Percentiles rank a stretch among this genome's conserved stretches.
Conservation (phyloP, 2,329 filamentous ascomycete genomes). For the Pseudogymnoascus sp. region DNA sequence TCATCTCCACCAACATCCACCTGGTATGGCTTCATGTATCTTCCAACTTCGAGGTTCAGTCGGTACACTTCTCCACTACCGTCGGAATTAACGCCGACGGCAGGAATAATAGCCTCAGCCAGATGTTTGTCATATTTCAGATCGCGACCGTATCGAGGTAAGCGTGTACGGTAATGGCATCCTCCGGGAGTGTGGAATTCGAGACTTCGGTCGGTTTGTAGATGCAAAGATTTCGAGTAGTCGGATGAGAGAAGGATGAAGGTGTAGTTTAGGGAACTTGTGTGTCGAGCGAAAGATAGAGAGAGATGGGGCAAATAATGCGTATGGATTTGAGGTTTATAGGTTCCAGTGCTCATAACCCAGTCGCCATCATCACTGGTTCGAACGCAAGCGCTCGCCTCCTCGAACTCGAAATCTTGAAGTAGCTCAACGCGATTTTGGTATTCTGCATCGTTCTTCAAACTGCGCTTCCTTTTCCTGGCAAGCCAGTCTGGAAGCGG, state of each 20-base stretch:
- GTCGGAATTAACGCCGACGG: constrained; percentile 78
- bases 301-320: constrained; percentile 90
- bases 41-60: constrained; percentile 80
- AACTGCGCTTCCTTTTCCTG: constrained; percentile 75
- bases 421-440: constrained; percentile 88
- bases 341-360: constrained; percentile 87
- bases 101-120: constrained; percentile 77
- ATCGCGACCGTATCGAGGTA: constrained; percentile 88
- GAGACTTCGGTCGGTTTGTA: constrained; percentile 83
- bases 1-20: constrained; percentile 85
- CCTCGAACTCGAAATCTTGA: constrained; percentile 96
- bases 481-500: constrained; percentile 94
- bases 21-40: constrained; percentile 92
- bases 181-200: constrained; percentile 89
- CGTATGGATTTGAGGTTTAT: constrained; percentile 78
- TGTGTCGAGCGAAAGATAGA: constrained; percentile 89
- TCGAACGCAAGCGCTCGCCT: constrained; percentile 82
- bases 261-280: constrained; percentile 81
- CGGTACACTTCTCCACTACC: constrained; percentile 88
- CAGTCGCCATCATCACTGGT: constrained; percentile 94
- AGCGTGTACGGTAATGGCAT: constrained; percentile 78
- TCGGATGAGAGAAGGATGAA: constrained; percentile 84
- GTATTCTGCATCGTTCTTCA: constrained; percentile 90
- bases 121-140: constrained; percentile 74
- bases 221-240: constrained; percentile 87